A percentile compares a stretch with the other conserved stretches of the same genome.
phyloP scores from a whole-genome alignment of 176 grass and related monocot species.

The Eleusine coracana region DNA sequence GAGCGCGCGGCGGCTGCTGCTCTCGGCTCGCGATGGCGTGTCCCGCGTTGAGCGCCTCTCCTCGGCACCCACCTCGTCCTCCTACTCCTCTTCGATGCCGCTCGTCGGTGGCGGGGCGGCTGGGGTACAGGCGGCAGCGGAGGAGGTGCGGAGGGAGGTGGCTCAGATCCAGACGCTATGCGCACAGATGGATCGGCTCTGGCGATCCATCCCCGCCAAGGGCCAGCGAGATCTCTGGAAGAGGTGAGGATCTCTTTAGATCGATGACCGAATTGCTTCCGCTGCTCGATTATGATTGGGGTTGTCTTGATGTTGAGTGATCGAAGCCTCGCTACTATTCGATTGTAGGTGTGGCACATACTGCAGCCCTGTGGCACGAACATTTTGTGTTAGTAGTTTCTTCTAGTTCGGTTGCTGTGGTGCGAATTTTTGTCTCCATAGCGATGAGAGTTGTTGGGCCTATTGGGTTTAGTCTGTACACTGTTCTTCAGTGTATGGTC shows the following conservation, averaged over 20 bases:
- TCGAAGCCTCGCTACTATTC: background rate
- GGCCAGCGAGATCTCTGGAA: conserved; percentile 97
- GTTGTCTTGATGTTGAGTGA: background rate
- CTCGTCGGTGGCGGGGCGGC: conserved; percentile 36
- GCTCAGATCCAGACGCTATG: conserved; percentile 90
- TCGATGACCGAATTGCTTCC: background rate
- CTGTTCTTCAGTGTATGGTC: background rate
- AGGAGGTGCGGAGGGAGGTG: conserved; percentile 65
- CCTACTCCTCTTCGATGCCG: conserved; percentile 49
- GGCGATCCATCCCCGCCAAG: conserved; percentile 80
- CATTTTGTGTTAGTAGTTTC: conserved; percentile 1
- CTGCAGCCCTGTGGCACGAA: background rate
- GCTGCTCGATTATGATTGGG: background rate
- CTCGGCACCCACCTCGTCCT: conserved; percentile 69
- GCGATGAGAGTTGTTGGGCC: background rate
- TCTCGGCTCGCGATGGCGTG: conserved; percentile 70
- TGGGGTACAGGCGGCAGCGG: conserved; percentile 46
- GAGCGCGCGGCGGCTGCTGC: conserved; percentile 71
- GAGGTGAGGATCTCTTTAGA: conserved; percentile 52
- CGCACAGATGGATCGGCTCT: conserved; percentile 93
- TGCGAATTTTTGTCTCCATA: background rate
- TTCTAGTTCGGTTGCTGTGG: conserved; percentile 9
- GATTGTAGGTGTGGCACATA: background rate
- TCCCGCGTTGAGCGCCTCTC: conserved; percentile 70
- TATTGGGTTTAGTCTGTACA: background rate